phyloP scores from a whole-genome alignment of 768 basidiomycete species.

The Lactifluus echinatus region DNA sequence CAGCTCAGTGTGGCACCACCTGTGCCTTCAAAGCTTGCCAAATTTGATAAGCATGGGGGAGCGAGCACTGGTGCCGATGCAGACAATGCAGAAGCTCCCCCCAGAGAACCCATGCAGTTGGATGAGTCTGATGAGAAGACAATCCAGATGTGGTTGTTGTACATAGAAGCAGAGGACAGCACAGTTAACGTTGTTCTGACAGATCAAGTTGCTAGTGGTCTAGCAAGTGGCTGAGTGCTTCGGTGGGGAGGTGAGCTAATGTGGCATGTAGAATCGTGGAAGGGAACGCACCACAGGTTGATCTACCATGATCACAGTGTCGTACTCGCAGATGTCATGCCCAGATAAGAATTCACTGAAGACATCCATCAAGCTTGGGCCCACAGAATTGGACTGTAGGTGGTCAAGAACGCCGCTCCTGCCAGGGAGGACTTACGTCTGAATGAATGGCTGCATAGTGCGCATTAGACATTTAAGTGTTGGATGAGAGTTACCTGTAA shows the following conservation, averaged over 20 bases:
- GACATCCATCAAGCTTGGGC: conserved; percentile 23
- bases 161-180: conserved; percentile 21
- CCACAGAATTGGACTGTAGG: conserved; percentile 5
- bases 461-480: background rate
- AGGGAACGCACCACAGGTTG: conserved; percentile 56
- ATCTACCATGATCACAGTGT: conserved; percentile 58
- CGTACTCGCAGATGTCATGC: conserved; percentile 49
- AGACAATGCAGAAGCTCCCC: conserved; percentile 31
- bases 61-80: conserved; percentile 25
- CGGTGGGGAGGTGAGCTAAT: background rate
- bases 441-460: conserved; percentile 22
- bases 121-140: conserved; percentile 16
- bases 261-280: background rate
- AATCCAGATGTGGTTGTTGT: conserved; percentile 27
- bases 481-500: conserved; percentile 34
- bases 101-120: conserved; percentile 27
- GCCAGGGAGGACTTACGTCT: conserved; percentile 3
- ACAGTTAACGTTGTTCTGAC: too few species aligned
- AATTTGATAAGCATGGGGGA: conserved; percentile 25
- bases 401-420: conserved; percentile 43
- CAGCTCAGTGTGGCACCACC: too few species aligned
- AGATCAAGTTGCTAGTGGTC: too few species aligned
- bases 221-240: too few species aligned
- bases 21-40: conserved; percentile 18
- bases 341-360: conserved; percentile 37